A percentile compares a stretch with the other conserved stretches of the same genome.
phyloP scores from a whole-genome alignment of 2,329 filamentous ascomycete genomes.

The Aspergillus caelatus region DNA sequence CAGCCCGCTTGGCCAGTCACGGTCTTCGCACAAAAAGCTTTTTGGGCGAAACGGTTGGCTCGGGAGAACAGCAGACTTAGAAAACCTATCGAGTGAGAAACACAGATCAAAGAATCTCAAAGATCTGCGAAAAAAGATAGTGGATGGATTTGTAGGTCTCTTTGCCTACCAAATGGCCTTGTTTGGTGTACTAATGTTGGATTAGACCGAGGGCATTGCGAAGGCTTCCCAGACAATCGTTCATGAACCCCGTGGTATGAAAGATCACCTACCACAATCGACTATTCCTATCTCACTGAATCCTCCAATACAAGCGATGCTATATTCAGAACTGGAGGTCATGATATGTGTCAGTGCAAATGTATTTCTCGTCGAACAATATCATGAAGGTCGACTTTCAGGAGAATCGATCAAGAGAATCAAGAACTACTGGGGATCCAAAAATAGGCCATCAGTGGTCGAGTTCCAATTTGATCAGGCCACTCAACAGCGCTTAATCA shows the following conservation, averaged over 20 bases:
- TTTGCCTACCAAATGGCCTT: neutral
- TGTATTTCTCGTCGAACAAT: slow-evolving; percentile 47
- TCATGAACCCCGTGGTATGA: slow-evolving; percentile 11
- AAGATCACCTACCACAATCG: slow-evolving; percentile 23
- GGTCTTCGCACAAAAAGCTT: slow-evolving; percentile 42
- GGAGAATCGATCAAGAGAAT: slow-evolving; percentile 43
- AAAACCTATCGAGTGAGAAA: slow-evolving; percentile 28
- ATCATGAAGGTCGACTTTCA: slow-evolving; percentile 42
- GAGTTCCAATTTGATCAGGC: slow-evolving; percentile 57
- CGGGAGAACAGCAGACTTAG: slow-evolving; percentile 37
- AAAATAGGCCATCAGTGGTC: slow-evolving; percentile 51
- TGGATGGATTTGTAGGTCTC: slow-evolving; percentile 39
- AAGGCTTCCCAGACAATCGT: slow-evolving; percentile 22
- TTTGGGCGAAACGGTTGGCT: slow-evolving; percentile 48
- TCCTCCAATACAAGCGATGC: slow-evolving; percentile 43
- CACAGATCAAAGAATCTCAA: slow-evolving; percentile 36
- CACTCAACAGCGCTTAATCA: slow-evolving; percentile 53
- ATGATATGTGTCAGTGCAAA: slow-evolving; percentile 51
- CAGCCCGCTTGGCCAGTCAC: slow-evolving; percentile 3
- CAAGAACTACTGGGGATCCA: slow-evolving; percentile 46
- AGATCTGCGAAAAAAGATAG: slow-evolving; percentile 40
- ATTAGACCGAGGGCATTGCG: slow-evolving; percentile 30
- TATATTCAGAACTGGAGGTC: slow-evolving; percentile 50
- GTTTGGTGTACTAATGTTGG: slow-evolving; percentile 2
- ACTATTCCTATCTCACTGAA: slow-evolving; percentile 44